Evolutionary conservation across 1,139 yeast species (phyloP), one percentile per base, ranked within the genome.

Genomic region (Candida sp.): DNA sequence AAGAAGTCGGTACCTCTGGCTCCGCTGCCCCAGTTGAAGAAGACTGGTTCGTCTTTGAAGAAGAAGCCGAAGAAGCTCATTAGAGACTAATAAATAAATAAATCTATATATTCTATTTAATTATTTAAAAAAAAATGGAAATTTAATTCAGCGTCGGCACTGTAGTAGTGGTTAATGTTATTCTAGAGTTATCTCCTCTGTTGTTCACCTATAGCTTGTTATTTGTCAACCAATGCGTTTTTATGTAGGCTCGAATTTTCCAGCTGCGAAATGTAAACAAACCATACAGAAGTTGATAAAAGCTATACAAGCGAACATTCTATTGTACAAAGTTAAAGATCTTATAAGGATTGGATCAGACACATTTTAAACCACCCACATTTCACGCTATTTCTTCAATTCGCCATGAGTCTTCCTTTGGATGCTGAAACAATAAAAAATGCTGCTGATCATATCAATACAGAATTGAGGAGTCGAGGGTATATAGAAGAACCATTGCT

Each of bases 11-110:
- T 39, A 61, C 73, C 45, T 56, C 71, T 37, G 61, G 73, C 41
- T 69, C 72, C 39, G 70, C 74, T 49, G 73, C 74, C 45, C 71
- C 75, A 46, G 72, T 73, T 45, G 77, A 78, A 57, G 95, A 86
- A 68, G 91, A 87, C 73, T 84, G 90, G 90, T 81, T 84, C 57
- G 91, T 84, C 48, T 84, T 84, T 70, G 93, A 79, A 71, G 91
- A 84, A 72, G 91, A 84, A 72, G 58, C 42, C 33, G 87, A 82
- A 51, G 88, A 81, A 60, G 91, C 81, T 59, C 79, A 76, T 61
- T 87, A 83, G 61, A 61, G 60, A 51, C 34, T 11, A 11, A 32
- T 32, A 32, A 32, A 12, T 32, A 32, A 25, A 11, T 25, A 15
- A 15, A 15, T 15, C 11, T 32, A 32, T 32, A 32, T 32, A 32